Evolutionary conservation across 2,329 filamentous ascomycete genomes (phyloP).

Genomic region (Sarocladiaceae sp.): DNA sequence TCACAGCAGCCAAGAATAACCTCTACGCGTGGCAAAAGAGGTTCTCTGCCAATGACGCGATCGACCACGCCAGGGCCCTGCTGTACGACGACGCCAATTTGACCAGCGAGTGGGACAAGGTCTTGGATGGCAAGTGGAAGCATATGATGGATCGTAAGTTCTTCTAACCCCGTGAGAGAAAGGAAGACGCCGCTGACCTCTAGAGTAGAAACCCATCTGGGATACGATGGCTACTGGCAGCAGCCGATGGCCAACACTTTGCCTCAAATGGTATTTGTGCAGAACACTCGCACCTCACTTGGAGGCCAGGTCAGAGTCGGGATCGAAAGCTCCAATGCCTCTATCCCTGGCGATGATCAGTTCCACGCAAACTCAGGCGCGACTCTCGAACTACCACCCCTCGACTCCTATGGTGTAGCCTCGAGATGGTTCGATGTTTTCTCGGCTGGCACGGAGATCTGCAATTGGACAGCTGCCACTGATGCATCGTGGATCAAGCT

Average conservation of each 20-base stretch:
- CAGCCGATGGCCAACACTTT: conserved; percentile 69
- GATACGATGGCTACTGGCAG: conserved; percentile 56
- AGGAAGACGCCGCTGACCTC: neutral
- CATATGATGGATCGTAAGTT: conserved; percentile 53
- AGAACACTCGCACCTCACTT: conserved; percentile 20
- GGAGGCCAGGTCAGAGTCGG: conserved; percentile 60
- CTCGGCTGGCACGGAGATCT: conserved; percentile 44
- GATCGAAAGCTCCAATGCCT: conserved; percentile 61
- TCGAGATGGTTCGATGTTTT: conserved; percentile 56
- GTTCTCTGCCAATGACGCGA: conserved; percentile 51
- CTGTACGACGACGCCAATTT: conserved; percentile 55
- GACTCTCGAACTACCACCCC: conserved; percentile 47
- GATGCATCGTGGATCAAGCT: conserved; percentile 47
- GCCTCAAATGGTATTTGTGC: conserved; percentile 38
- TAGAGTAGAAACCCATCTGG: conserved; percentile 44
- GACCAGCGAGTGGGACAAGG: conserved; percentile 50
- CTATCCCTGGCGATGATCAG: conserved; percentile 54
- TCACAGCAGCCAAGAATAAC: conserved; percentile 46
- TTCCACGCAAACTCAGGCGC: conserved; percentile 42
- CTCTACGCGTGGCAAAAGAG: conserved; percentile 50
- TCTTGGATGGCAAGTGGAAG: conserved; percentile 59
- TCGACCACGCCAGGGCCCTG: conserved; percentile 45
- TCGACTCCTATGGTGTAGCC: conserved; percentile 53
- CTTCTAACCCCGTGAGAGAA: neutral
- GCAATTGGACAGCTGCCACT: conserved; percentile 46